A percentile compares a stretch with the other conserved stretches of the same genome.
Evolutionary conservation across 306 rosid species (phyloP).

Genomic region (Trichosanthes cucumerina): DNA sequence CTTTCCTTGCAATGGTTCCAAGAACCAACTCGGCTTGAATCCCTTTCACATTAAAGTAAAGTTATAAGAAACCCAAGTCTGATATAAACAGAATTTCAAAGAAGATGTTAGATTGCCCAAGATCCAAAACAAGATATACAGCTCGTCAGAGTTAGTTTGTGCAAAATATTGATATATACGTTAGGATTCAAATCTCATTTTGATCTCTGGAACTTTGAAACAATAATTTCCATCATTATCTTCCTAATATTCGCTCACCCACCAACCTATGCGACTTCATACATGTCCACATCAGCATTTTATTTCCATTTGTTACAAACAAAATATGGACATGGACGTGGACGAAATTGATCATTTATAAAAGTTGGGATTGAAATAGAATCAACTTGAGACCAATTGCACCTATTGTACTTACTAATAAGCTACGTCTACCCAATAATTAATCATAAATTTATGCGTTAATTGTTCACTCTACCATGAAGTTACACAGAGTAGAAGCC

Average conservation of each 20-base stretch:
- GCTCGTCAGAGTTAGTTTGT: neutral
- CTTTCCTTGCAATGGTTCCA: conserved; percentile 72
- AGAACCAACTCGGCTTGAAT: conserved; percentile 76
- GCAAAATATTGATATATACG: neutral
- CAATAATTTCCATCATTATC: neutral
- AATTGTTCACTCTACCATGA: neutral
- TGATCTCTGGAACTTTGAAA: neutral
- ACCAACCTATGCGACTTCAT: neutral
- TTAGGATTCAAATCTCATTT: neutral
- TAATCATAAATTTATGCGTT: neutral
- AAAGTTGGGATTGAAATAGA: neutral
- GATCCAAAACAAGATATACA: neutral
- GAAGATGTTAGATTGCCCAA: neutral
- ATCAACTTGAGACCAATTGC: neutral
- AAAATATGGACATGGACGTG: neutral
- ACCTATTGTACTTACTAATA: neutral
- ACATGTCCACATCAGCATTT: neutral
- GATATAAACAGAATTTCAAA: neutral
- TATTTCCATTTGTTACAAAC: neutral
- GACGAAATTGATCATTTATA: neutral
- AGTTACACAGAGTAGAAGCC: neutral
- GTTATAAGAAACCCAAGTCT: neutral
- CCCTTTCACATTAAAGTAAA: conserved; percentile 25
- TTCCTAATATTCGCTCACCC: neutral
- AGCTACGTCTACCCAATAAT: neutral